Conservation (phyloP, 2,329 filamentous ascomycete species). For the Aspergillus ochraceus region DNA sequence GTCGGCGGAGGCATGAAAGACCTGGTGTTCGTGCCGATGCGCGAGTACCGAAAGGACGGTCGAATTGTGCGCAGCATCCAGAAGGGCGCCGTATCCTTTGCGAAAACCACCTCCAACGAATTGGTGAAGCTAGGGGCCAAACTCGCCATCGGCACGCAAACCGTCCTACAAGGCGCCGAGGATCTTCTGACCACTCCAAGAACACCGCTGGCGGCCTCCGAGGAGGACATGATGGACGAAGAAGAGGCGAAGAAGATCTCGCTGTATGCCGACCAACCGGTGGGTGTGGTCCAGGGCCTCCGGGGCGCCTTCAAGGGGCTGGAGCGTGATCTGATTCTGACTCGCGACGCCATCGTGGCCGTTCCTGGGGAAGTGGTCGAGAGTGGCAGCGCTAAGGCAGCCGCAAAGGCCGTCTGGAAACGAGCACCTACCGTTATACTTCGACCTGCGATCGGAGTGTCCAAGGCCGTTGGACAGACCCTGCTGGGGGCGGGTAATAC, state of each 20-base stretch:
- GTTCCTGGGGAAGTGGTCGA: conserved; percentile 91
- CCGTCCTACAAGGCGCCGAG: conserved; percentile 86
- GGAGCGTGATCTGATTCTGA: conserved; percentile 80
- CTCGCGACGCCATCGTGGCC: conserved; percentile 88
- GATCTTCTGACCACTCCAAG: conserved; percentile 59
- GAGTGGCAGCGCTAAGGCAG: conserved; percentile 75
- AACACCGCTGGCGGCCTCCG: conserved; percentile 45
- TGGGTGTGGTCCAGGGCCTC: conserved; percentile 82
- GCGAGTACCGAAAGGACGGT: conserved; percentile 91
- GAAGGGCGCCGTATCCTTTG: conserved; percentile 87
- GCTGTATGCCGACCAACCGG: conserved; percentile 90
- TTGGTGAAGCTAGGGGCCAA: conserved; percentile 94
- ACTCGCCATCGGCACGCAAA: conserved; percentile 90
- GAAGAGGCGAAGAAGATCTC: conserved; percentile 79
- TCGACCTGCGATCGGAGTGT: conserved; percentile 84
- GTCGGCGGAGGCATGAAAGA: conserved; percentile 85
- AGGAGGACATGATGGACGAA: conserved; percentile 63
- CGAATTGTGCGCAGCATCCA: conserved; percentile 87
- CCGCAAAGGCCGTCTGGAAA: conserved; percentile 73
- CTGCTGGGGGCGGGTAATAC: conserved; percentile 90
- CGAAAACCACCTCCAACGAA: conserved; percentile 88
- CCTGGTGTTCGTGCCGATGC: conserved; percentile 83
- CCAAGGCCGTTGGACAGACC: conserved; percentile 83
- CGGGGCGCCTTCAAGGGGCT: conserved; percentile 79
- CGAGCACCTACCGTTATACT: conserved; percentile 92